Percentiles rank a stretch among this genome's conserved stretches.
phyloP scores from a whole-genome alignment of 768 basidiomycete genomes.

The Nidularia pulvinata region DNA sequence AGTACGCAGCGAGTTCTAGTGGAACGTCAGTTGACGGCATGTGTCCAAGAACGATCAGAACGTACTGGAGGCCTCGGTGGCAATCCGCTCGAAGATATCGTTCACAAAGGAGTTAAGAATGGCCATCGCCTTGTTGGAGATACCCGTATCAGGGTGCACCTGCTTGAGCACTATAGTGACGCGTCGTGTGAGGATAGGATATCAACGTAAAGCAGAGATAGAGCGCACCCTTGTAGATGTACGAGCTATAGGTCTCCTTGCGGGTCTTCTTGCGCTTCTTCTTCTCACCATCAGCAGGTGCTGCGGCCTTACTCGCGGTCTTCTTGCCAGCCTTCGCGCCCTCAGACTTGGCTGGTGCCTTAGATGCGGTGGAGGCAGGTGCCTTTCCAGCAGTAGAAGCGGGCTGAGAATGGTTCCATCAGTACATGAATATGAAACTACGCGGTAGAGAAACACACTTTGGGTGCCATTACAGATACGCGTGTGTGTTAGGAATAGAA shows the following conservation, averaged over 20 bases:
- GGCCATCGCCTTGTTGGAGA: conserved; percentile 88
- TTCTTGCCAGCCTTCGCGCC: conserved; percentile 2
- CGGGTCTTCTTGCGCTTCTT: conserved; percentile 81
- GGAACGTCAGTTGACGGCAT: conserved; percentile 1
- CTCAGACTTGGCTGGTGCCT: conserved; percentile 54
- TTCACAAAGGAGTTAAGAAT: conserved; percentile 86
- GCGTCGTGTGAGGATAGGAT: conserved; percentile 1
- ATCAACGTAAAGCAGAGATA: not conserved
- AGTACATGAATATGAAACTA: not conserved
- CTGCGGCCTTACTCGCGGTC: conserved; percentile 12
- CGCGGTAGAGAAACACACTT: conserved; percentile 12
- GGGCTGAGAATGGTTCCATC: conserved; percentile 30
- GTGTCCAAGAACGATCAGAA: not conserved
- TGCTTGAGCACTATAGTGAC: conserved; percentile 71
- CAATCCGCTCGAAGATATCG: conserved; percentile 84
- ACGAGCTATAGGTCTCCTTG: conserved; percentile 84
- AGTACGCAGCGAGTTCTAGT: conserved; percentile 93
- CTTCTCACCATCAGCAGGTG: conserved; percentile 63
- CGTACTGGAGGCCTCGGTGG: conserved; percentile 86
- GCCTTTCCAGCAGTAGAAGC: conserved; percentile 77
- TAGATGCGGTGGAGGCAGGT: conserved; percentile 60
- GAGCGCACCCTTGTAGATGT: conserved; percentile 76
- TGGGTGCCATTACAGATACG: conserved; percentile 20
- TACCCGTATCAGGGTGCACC: conserved; percentile 93
- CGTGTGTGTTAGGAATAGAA: not conserved